Evolutionary conservation across 192 early-diverging fungal genomes (phyloP).

Genomic region (Rhizophagus sp.): DNA sequence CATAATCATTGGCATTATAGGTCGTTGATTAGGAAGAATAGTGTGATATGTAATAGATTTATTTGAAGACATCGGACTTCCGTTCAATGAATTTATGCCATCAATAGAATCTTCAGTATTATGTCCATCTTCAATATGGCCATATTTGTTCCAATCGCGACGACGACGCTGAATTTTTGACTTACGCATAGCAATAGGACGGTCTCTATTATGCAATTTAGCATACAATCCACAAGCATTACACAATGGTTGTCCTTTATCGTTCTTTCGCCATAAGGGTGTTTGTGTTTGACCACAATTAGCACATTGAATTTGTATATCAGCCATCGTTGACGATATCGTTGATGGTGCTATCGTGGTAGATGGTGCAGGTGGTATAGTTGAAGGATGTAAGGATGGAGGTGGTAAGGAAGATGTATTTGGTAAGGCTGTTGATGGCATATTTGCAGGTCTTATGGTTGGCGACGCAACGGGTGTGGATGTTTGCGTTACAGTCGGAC

Average conservation of each 20-base stretch:
- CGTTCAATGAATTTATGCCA: neutral
- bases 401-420: neutral
- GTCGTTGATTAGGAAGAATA: conserved; percentile 24
- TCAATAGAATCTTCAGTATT: neutral
- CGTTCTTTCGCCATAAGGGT: conserved; percentile 80
- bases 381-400: neutral
- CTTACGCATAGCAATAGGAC: conserved; percentile 56
- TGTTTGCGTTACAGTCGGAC: conserved; percentile 6
- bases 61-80: neutral
- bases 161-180: conserved; percentile 53
- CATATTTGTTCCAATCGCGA: conserved; percentile 40
- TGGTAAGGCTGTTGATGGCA: neutral
- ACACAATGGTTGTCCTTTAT: conserved; percentile 72
- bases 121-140: conserved; percentile 21
- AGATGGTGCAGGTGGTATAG: neutral
- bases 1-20: conserved; percentile 12
- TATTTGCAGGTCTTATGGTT: neutral
- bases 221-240: conserved; percentile 77
- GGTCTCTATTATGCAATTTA: conserved; percentile 54
- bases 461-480: conserved; percentile 17
- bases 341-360: neutral
- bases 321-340: conserved; percentile 7
- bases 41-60: conserved; percentile 7
- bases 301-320: conserved; percentile 48
- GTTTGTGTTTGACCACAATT: conserved; percentile 80